Evolutionary conservation across 2,329 filamentous ascomycete genomes (phyloP), one percentile per base, ranked within the genome.

Genomic region (Acrocalymma vagum): DNA sequence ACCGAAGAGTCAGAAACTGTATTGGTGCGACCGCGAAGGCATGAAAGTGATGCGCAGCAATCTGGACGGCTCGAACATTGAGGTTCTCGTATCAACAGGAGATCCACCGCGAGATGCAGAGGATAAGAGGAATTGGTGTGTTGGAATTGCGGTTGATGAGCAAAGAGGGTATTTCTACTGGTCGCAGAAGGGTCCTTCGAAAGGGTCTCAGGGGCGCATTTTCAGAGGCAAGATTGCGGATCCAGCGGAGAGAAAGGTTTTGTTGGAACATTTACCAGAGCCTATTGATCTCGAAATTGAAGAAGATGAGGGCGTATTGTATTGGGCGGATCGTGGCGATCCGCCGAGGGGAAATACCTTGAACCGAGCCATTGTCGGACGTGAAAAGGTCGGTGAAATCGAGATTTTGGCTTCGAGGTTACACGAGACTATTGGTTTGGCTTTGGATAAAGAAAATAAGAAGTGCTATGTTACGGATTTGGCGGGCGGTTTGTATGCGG

Each of bases 271-370:
- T 5, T 31, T 62, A 0, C 49, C 56, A 1, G 55, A 62, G 27
- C 78, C 79, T 0, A 79, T 85, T 42, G 80, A 85, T 49, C 62
- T 85, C 0, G 79, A 82, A 21, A 52, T 84, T 1, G 79, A 84
- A 11, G 70, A 73, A 9, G 62, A 69, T 0, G 55, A 58, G 3
- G 57, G 71, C 18, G 67, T 59, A 1, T 63, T 85, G 17, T 85
- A 81, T 59, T 85, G 82, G 82, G 83, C 82, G 0, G 82, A 85
- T 48, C 70, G 82, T 0, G 83, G 82, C 4, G 82, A 85, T 48
- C 60, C 77, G 1, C 81, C 81, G 0, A 55, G 63, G 7, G 82
- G 82, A 0, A 83, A 81, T 54, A 74, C 74, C 9, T 47, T 85
- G 42, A 81, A 83, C 54, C 60, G 70, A 5, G 65, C 65, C 1